phyloP scores from a whole-genome alignment of 73 alveolate species.

The Tetrahymena elliotti region DNA sequence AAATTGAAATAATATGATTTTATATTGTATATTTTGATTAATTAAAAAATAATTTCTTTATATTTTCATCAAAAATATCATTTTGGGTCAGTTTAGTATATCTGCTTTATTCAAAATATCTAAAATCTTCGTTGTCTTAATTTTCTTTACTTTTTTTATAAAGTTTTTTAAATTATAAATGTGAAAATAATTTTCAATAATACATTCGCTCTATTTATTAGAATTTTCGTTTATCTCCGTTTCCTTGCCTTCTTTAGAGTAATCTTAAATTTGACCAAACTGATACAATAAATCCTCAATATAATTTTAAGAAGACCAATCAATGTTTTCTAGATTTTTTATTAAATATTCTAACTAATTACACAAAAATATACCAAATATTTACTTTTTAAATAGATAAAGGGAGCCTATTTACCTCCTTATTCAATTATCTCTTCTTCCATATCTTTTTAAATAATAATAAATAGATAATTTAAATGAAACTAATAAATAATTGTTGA shows the following conservation, averaged over 20 bases:
- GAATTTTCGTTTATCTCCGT: neutral
- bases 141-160: neutral
- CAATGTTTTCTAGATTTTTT: neutral
- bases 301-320: neutral
- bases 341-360: neutral
- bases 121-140: neutral
- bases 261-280: neutral
- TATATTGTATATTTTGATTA: no score
- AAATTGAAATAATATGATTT: no score
- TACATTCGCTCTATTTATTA: neutral
- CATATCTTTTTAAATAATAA: neutral
- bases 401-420: neutral
- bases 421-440: neutral
- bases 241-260: neutral
- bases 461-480: no score
- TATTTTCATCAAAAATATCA: no score
- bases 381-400: neutral
- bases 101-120: neutral
- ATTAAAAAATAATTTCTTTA: no score
- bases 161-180: neutral
- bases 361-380: neutral
- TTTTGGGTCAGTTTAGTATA: neutral
- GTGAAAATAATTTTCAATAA: neutral
- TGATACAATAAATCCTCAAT: neutral
- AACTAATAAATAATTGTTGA: neutral